Evolutionary conservation across 257 asterid species (phyloP).

Genomic region (Solanum neorickii): DNA sequence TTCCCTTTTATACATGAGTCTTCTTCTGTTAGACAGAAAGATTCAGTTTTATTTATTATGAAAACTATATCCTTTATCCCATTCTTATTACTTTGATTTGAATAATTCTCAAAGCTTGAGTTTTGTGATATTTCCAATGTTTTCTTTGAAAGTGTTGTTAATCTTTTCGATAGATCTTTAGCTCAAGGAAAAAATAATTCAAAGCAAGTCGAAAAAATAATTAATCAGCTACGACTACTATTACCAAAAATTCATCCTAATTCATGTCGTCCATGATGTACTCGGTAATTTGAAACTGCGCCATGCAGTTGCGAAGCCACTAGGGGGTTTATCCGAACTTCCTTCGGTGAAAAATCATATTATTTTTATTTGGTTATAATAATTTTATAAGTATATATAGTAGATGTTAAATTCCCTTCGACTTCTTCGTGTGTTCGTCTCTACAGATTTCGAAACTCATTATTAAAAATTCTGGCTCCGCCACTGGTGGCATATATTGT

Average conservation of each 20-base stretch:
- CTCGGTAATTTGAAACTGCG: not conserved
- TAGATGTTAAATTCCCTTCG: no score
- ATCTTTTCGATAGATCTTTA: not conserved
- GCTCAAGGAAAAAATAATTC: no score
- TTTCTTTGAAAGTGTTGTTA: not conserved
- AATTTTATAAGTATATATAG: no score
- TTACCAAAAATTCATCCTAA: not conserved
- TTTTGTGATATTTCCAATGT: not conserved
- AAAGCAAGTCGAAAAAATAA: not conserved
- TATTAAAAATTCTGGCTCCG: no score
- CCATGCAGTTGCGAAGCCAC: no score
- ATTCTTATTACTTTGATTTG: not conserved
- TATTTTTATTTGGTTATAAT: no score
- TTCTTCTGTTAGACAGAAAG: not conserved
- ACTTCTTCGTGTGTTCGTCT: no score
- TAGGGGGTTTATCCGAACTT: no score
- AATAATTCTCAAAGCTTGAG: not conserved
- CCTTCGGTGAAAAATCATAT: no score
- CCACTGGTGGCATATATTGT: fast-evolving
- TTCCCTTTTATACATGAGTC: not conserved
- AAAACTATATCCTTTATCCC: not conserved
- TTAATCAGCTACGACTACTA: no score
- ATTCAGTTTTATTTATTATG: not conserved
- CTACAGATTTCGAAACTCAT: no score
- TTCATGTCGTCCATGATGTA: not conserved